These are phyloP conservation scores for Gymnopilus junonius DNA, from an alignment of 768 basidiomycete species.

Conservation along the genomic window DNA sequence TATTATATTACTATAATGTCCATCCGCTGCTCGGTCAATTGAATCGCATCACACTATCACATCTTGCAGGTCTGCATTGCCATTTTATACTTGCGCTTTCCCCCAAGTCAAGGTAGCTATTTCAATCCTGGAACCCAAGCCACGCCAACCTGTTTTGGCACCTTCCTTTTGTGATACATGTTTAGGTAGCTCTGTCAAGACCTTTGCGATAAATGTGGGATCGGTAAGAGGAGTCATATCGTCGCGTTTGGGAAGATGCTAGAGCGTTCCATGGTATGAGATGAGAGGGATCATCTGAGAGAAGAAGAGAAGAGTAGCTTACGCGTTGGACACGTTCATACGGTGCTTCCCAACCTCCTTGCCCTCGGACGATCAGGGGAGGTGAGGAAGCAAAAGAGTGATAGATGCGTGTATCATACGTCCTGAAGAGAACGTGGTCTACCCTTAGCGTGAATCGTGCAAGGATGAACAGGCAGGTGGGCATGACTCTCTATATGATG, in stretches of 20 bases:
- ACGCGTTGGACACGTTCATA: conserved; percentile 84
- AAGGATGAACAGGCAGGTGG: conserved; percentile 90
- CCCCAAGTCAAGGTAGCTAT: conserved; percentile 42
- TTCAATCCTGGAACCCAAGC: conserved; percentile 69
- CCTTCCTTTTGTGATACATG: conserved; percentile 62
- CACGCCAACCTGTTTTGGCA: conserved; percentile 85
- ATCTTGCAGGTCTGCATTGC: background rate
- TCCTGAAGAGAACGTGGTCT: conserved; percentile 92
- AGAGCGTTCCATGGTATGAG: background rate
- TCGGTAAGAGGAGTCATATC: conserved; percentile 92
- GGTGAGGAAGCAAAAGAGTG: conserved; percentile 75
- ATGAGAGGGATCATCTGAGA: conserved; percentile 8
- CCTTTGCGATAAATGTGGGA: conserved; percentile 77
- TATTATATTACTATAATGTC: conserved; percentile 24
- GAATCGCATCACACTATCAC: conserved; percentile 2
- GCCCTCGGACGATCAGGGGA: conserved; percentile 75
- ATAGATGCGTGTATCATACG: conserved; percentile 87
- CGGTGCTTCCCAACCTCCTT: conserved; percentile 88
- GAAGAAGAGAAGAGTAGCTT: conserved; percentile 23
- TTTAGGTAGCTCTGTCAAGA: conserved; percentile 64
- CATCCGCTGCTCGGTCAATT: background rate
- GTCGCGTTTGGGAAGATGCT: conserved; percentile 73
- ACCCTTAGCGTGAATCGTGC: conserved; percentile 92
- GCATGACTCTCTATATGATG: conserved; percentile 86
- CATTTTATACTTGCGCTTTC: background rate